Evolutionary conservation across 305 asterid genomes (phyloP), one percentile per base, ranked within the genome.

Genomic region (Fraxinus ornus): DNA sequence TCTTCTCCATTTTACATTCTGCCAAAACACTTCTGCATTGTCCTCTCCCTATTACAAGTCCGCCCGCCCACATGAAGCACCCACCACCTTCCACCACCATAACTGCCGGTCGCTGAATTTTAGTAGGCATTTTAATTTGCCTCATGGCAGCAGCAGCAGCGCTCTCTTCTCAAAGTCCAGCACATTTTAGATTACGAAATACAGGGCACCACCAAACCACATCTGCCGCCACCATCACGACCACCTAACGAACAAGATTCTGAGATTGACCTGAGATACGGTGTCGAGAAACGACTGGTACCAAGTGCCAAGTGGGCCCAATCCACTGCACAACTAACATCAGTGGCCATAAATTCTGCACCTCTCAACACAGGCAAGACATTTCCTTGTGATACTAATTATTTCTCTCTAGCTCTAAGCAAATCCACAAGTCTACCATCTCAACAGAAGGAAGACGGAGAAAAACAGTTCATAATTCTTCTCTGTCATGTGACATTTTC

Each of bases 271-370:
- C 88, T 86, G 3, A 86, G 88, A 80, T 89, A 86, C 8, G 89
- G 92, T 0, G 79, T 85, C 3, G 88, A 87, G 86, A 87, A 86
- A 74, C 83, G 89, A 73, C 83, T 79, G n/a, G 90, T 89, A 36
- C 90, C 92, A 10, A 71, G 86, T n/a, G 91, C 90, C 92, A 10
- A 71, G 86, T n/a, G 91, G 91, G 12, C 90, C 92, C 9, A 89
- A 89, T 70, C 92, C 88, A 41, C 80, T 88, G 77, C 92, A 89
- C 79, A 87, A 89, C 80, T 86, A 86, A 89, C 79, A 24, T 7
- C 8, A 17, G 60, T 75, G 78, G 78, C 78, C 37, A 76, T 41
- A 32, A 41, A 41, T 44, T 30, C 36, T 5, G n/a, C 60, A 36
- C 47, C 32, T 21, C 83, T n/a, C 41, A 60, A 60, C 70, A 2